Evolutionary conservation across 2,329 filamentous ascomycete species (phyloP).

Genomic region (Penicillium sp.): DNA sequence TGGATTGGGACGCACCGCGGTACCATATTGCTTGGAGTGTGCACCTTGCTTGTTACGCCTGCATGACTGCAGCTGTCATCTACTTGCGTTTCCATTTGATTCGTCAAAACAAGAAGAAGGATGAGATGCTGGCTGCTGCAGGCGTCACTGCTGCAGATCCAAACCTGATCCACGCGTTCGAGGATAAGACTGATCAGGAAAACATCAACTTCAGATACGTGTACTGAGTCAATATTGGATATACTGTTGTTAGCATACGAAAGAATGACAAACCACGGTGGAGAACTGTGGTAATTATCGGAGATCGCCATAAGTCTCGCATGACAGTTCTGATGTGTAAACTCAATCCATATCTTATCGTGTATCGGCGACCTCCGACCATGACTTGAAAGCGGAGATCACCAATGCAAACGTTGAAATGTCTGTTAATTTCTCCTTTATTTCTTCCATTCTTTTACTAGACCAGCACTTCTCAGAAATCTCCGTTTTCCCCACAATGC

Average conservation of each 20-base stretch:
- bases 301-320: neutral
- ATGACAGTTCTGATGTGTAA: neutral
- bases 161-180: conserved; percentile 56
- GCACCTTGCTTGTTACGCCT: conserved; percentile 67
- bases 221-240: conserved; percentile 32
- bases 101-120: conserved; percentile 60
- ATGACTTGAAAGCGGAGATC: neutral
- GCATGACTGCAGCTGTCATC: conserved; percentile 59
- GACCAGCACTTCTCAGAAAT: neutral
- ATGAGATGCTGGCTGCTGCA: conserved; percentile 47
- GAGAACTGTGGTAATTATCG: neutral
- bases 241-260: too few species aligned
- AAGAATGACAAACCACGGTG: too few species aligned
- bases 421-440: neutral
- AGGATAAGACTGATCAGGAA: conserved; percentile 64
- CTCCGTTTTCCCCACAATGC: conserved; percentile 23
- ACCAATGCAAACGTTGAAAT: neutral
- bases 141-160: conserved; percentile 43
- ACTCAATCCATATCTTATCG: neutral
- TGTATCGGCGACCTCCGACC: conserved; percentile 4
- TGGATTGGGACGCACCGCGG: conserved; percentile 59
- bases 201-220: conserved; percentile 63
- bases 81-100: conserved; percentile 60
- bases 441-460: neutral
- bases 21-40: conserved; percentile 71